Evolutionary conservation across 495 filamentous ascomycete genomes (phyloP).

Genomic region (Penicillium riverlandense): DNA sequence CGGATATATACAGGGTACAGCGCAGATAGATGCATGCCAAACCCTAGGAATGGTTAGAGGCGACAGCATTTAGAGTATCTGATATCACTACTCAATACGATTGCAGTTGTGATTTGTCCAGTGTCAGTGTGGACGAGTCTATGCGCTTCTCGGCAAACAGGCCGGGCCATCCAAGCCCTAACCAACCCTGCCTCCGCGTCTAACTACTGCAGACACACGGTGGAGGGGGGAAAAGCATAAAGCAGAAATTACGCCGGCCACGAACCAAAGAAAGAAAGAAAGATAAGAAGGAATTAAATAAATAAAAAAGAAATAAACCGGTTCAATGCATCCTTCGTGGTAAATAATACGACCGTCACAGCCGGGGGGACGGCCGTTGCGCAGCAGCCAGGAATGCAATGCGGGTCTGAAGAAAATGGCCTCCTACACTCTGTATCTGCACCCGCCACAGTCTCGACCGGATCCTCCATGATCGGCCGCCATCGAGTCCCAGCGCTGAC

Average conservation of each 20-base stretch:
- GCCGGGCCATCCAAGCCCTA: too few relatives aligned
- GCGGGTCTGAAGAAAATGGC: background rate
- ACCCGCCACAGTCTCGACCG: too few relatives aligned
- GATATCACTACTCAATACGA: background rate
- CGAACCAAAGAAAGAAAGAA: constrained; percentile 2
- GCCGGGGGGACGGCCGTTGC: constrained; percentile 14
- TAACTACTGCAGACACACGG: too few relatives aligned
- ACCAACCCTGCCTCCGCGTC: too few relatives aligned
- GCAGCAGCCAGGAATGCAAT: constrained; percentile 15
- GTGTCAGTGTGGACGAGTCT: constrained; percentile 7
- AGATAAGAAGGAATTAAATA: too few relatives aligned
- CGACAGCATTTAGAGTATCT: background rate
- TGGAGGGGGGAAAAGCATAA: background rate
- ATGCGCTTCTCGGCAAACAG: too few relatives aligned
- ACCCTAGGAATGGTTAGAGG: background rate
- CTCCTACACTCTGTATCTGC: too few relatives aligned
- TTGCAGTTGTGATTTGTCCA: constrained; percentile 16
- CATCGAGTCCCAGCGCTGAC: background rate
- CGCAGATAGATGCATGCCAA: constrained; percentile 19
- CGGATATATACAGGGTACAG: constrained; percentile 13
- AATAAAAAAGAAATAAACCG: too few relatives aligned
- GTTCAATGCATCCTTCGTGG: too few relatives aligned
- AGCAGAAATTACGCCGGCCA: constrained; percentile 6
- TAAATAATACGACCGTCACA: constrained; percentile 9
- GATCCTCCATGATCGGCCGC: too few relatives aligned